A percentile compares a stretch with the other conserved stretches of the same genome.
phyloP scores from a whole-genome alignment of 2,329 filamentous ascomycete species.

The Cercospora citrullina region DNA sequence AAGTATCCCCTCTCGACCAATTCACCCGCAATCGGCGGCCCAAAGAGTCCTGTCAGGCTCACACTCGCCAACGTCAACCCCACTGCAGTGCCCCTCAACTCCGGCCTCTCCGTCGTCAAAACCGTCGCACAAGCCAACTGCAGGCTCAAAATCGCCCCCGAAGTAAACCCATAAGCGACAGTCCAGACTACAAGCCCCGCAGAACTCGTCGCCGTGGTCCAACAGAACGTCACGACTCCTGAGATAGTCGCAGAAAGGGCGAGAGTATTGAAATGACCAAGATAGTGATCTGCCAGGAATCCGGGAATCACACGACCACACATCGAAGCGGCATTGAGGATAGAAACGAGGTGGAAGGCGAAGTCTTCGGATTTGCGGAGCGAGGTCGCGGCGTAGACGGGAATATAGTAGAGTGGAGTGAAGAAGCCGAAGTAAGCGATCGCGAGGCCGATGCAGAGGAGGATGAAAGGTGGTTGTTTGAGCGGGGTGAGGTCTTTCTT shows the following conservation, averaged over 20 bases:
- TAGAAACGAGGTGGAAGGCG: constrained; percentile 40
- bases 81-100: constrained; percentile 44
- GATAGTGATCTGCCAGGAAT: constrained; percentile 42
- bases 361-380: constrained; percentile 28
- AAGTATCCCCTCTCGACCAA: constrained; percentile 27
- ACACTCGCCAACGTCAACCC: constrained; percentile 46
- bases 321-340: constrained; percentile 45
- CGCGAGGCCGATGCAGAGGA: constrained; percentile 30
- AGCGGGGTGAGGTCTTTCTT: constrained; percentile 23
- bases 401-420: constrained; percentile 44
- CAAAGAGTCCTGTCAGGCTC: constrained; percentile 42
- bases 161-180: constrained; percentile 46
- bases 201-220: constrained; percentile 29
- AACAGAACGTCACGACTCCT: constrained; percentile 41
- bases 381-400: constrained; percentile 38
- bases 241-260: constrained; percentile 41
- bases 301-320: constrained; percentile 45
- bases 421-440: constrained; percentile 36
- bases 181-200: constrained; percentile 32
- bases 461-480: constrained; percentile 28
- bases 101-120: constrained; percentile 41
- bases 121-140: constrained; percentile 50
- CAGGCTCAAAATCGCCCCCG: constrained; percentile 49
- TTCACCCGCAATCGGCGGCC: constrained; percentile 29
- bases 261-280: constrained; percentile 45